phyloP scores from a whole-genome alignment of 2,329 filamentous ascomycete genomes.

The Talaromyces marneffei region DNA sequence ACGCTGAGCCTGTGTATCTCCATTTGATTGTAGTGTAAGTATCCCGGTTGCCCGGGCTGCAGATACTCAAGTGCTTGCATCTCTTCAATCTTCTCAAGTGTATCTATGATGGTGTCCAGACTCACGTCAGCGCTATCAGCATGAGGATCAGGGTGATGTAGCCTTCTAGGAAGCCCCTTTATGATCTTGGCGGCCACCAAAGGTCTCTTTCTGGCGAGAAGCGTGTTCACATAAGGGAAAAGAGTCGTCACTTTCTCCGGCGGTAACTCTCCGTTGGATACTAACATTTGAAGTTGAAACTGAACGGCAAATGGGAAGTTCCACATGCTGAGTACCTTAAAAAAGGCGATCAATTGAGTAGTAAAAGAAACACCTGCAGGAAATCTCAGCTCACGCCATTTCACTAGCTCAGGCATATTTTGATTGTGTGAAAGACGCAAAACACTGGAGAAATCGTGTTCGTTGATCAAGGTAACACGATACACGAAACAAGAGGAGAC shows the following conservation, averaged over 20 bases:
- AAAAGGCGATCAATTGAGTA: conserved; percentile 14
- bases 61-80: conserved; percentile 10
- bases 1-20: conserved; percentile 53
- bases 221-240: conserved; percentile 38
- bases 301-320: conserved; percentile 49
- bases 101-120: conserved; percentile 36
- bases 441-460: conserved; percentile 25
- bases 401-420: conserved; percentile 18
- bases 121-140: conserved; percentile 41
- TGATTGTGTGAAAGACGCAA: conserved; percentile 20
- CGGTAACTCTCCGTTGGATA: conserved; percentile 57
- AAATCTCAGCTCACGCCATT: conserved; percentile 18
- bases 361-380: conserved; percentile 11
- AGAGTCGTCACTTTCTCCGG: conserved; percentile 49
- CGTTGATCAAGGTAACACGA: conserved; percentile 29
- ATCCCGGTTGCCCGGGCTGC: conserved; percentile 8
- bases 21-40: conserved; percentile 34
- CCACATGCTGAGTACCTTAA: conserved; percentile 4
- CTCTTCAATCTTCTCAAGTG: conserved; percentile 41
- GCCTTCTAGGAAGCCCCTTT: conserved; percentile 46
- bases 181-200: conserved; percentile 50
- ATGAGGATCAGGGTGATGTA: conserved; percentile 52
- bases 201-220: conserved; percentile 24
- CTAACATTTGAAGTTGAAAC: conserved; percentile 60
- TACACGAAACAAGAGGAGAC: conserved; percentile 41